Conservation (phyloP, 2,329 filamentous ascomycete genomes). For the Acrocalymma vagum region DNA sequence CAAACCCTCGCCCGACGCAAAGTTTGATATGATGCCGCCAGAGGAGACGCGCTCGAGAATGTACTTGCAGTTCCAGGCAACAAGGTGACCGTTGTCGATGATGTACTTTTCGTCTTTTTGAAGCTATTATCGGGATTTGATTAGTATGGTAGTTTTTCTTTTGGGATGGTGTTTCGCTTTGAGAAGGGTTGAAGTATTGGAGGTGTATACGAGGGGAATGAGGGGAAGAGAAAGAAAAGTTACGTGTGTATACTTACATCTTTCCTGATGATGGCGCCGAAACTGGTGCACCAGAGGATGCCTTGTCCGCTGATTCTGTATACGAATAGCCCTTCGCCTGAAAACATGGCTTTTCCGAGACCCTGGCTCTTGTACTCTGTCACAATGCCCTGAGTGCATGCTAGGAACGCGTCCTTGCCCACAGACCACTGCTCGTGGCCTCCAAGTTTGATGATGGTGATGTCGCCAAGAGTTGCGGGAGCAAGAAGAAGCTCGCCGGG, state of each 20-base stretch:
- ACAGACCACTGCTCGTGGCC: constrained; percentile 83
- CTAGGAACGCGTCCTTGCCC: constrained; percentile 86
- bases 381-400: constrained; percentile 83
- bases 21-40: constrained; percentile 89
- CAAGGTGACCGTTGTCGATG: constrained; percentile 90
- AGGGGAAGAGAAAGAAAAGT: background rate
- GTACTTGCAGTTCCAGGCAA: constrained; percentile 98
- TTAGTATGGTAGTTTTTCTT: constrained; percentile 3
- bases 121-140: constrained; percentile 46
- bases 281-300: constrained; percentile 88
- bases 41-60: constrained; percentile 88
- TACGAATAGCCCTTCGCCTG: constrained; percentile 89
- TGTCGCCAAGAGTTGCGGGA: constrained; percentile 81
- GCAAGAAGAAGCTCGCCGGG: constrained; percentile 90
- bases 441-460: constrained; percentile 78
- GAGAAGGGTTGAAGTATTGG: too few relatives aligned
- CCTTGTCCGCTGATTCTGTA: constrained; percentile 86
- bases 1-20: constrained; percentile 84
- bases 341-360: constrained; percentile 90
- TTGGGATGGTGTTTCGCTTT: too few relatives aligned
- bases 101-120: constrained; percentile 83
- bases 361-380: constrained; percentile 89
- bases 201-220: too few relatives aligned
- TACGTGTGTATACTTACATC: constrained; percentile 73
- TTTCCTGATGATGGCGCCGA: constrained; percentile 94